phyloP scores from a whole-genome alignment of 768 basidiomycete species.

The Mycena galericulata region DNA sequence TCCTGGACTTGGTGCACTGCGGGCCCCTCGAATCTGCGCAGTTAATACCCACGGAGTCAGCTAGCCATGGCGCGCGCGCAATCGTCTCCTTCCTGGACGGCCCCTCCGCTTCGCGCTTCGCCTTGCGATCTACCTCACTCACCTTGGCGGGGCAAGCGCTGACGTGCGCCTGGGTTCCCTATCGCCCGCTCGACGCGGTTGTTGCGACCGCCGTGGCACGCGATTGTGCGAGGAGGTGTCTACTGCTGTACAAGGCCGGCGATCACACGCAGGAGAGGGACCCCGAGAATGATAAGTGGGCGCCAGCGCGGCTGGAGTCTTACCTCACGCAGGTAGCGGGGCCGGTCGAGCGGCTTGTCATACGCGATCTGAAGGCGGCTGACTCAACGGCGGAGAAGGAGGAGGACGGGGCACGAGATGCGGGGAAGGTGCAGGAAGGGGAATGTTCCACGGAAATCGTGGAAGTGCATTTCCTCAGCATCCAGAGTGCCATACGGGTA shows the following conservation, averaged over 20 bases:
- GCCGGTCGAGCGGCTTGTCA: neutral
- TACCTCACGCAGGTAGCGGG: neutral
- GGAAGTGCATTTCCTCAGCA: neutral
- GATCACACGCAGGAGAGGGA: neutral
- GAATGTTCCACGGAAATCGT: neutral
- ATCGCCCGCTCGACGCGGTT: constrained; percentile 3
- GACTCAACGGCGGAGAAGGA: neutral
- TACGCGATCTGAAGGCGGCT: neutral
- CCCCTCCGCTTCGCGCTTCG: neutral
- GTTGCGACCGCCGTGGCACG: neutral
- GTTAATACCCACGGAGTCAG: neutral
- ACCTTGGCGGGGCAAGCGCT: neutral
- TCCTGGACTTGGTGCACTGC: neutral
- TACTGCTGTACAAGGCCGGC: neutral
- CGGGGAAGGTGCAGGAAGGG: neutral
- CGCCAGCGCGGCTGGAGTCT: neutral
- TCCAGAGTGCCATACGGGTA: constrained; percentile 2
- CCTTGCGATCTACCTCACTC: neutral
- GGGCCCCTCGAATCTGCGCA: constrained; percentile 5
- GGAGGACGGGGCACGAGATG: neutral
- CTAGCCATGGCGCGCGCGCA: neutral
- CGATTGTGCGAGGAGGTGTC: constrained; percentile 1
- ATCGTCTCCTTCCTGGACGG: constrained; percentile 1
- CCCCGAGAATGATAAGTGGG: neutral
- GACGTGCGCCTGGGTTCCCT: neutral